A percentile compares a stretch with the other conserved stretches of the same genome.
Evolutionary conservation across 2,329 filamentous ascomycete species (phyloP).

Genomic region (Cyphellophora europaea): DNA sequence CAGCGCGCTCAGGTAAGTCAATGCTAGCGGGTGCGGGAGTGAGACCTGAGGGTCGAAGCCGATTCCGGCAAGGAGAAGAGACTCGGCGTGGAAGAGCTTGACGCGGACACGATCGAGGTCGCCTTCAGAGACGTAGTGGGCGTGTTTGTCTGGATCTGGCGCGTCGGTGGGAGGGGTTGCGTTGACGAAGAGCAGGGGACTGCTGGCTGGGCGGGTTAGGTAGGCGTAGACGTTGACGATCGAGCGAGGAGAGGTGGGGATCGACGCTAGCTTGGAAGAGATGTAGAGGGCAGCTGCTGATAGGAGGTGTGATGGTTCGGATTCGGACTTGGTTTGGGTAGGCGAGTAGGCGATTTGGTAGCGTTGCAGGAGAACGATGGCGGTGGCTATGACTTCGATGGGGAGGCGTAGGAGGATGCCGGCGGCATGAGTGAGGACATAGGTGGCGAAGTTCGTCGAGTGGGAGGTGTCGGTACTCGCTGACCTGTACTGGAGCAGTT

Average conservation of each 20-base stretch:
- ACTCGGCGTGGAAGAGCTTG: slow-evolving; percentile 64
- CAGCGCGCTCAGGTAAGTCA: slow-evolving; percentile 88
- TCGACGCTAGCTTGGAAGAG: slow-evolving; percentile 69
- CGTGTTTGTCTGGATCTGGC: slow-evolving; percentile 33
- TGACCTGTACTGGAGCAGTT: slow-evolving; percentile 25
- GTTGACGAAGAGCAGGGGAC: slow-evolving; percentile 40
- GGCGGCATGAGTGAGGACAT: slow-evolving; percentile 36
- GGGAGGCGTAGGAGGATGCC: slow-evolving; percentile 69
- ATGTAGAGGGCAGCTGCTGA: slow-evolving; percentile 77
- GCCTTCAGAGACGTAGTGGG: slow-evolving; percentile 64
- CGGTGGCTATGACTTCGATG: slow-evolving; percentile 76
- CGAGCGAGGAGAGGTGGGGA: slow-evolving; percentile 67
- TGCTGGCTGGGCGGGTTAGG: slow-evolving; percentile 53
- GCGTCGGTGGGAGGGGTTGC: slow-evolving; percentile 14
- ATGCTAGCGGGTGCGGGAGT: slow-evolving; percentile 73
- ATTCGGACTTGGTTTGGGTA: neutral
- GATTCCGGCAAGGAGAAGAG: slow-evolving; percentile 63
- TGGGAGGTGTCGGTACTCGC: slow-evolving; percentile 27
- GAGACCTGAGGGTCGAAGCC: slow-evolving; percentile 79
- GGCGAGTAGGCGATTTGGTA: slow-evolving; percentile 25
- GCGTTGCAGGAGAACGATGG: slow-evolving; percentile 70
- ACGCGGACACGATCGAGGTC: slow-evolving; percentile 57
- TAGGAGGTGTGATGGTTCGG: neutral
- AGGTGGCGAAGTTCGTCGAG: slow-evolving; percentile 35
- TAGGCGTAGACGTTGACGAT: slow-evolving; percentile 79